Evolutionary conservation across 169 alveolate species (phyloP), one percentile per base, ranked within the genome.

Genomic region (Cryptosporidium ubiquitum): DNA sequence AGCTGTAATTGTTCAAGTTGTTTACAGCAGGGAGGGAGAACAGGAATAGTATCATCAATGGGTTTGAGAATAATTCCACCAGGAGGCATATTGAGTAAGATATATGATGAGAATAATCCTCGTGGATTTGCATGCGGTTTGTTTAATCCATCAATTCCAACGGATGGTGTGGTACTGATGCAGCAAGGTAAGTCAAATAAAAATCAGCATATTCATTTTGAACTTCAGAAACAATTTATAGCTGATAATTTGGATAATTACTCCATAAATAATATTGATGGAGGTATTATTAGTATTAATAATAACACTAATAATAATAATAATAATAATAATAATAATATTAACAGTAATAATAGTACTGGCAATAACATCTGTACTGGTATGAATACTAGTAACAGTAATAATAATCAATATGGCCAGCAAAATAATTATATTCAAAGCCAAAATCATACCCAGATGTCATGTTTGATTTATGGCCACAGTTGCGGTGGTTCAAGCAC

Each of bases 91-190:
- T 33, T 75, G n/a, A 58, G 61, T 29, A 23, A 12, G n/a, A 75
- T 26, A 18, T 75, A 75, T 39, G 85, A 73, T 35, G 86, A 75
- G 23, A 60, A 55, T 60, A 79, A 60, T 47, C 71, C 58, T 26
- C 73, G 75, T 20, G 89, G 89, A 31, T 79, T 79, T 64, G 89
- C 74, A 60, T 79, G 89, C 44, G 89, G 89, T 42, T 58, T 79
- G 26, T 79, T 79, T 40, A 79, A 64, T 64, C 89, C 89, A 52
- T 60, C 79, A 29, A 79, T 79, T 79, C 89, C 89, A 33, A 79
- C 89, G 7, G 89, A 79, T 64, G 89, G 89, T 61, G 75, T 14
- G 55, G 55, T 18, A 26, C n/a, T 70, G n/a, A n/a, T 70, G 33
- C 49, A 68, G 16, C 66, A 55, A n/a, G 66, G 66, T 55, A 55